These are phyloP conservation scores for Podospora appendiculata DNA, from an alignment of 495 filamentous ascomycete species.

Conservation along the genomic window DNA sequence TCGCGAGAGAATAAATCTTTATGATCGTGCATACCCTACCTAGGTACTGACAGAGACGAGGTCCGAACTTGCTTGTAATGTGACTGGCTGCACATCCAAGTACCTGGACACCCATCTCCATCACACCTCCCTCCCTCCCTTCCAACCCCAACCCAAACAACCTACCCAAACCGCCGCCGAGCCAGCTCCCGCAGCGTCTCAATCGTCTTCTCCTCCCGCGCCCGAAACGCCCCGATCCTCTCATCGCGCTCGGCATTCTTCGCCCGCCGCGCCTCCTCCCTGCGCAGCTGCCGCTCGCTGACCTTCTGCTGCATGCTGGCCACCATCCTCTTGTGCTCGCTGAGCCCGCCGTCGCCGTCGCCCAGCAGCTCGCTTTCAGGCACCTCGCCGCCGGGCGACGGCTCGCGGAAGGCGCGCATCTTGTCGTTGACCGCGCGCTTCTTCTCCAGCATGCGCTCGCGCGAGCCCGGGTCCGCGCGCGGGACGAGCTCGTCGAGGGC, in stretches of 20 bases:
- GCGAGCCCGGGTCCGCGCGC: slow-evolving; percentile 76
- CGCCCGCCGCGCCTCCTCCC: slow-evolving; percentile 56
- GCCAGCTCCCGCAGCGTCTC: slow-evolving; percentile 57
- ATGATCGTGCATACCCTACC: too few species aligned
- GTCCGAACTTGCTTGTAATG: too few species aligned
- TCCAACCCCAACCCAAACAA: background rate
- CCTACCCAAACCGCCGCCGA: slow-evolving; percentile 45
- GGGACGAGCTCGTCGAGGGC: slow-evolving; percentile 73
- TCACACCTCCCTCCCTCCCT: background rate
- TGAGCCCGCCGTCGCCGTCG: slow-evolving; percentile 42
- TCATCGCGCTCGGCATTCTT: slow-evolving; percentile 57
- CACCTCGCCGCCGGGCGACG: slow-evolving; percentile 49
- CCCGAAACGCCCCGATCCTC: slow-evolving; percentile 44
- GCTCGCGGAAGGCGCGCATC: slow-evolving; percentile 53
- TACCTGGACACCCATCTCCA: too few species aligned
- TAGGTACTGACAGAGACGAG: too few species aligned
- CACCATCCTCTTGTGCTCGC: slow-evolving; percentile 49
- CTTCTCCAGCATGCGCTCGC: slow-evolving; percentile 84
- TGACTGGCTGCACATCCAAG: too few species aligned
- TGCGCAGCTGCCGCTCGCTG: slow-evolving; percentile 56
- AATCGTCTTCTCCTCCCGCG: slow-evolving; percentile 61
- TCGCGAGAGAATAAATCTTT: too few species aligned
- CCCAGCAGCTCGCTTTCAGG: slow-evolving; percentile 57
- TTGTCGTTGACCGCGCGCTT: slow-evolving; percentile 46
- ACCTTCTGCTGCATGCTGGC: slow-evolving; percentile 48